Percentiles rank a stretch among this genome's conserved stretches.
phyloP scores from a whole-genome alignment of 1,284 basidiomycete genomes.

The Ustilago sp. region DNA sequence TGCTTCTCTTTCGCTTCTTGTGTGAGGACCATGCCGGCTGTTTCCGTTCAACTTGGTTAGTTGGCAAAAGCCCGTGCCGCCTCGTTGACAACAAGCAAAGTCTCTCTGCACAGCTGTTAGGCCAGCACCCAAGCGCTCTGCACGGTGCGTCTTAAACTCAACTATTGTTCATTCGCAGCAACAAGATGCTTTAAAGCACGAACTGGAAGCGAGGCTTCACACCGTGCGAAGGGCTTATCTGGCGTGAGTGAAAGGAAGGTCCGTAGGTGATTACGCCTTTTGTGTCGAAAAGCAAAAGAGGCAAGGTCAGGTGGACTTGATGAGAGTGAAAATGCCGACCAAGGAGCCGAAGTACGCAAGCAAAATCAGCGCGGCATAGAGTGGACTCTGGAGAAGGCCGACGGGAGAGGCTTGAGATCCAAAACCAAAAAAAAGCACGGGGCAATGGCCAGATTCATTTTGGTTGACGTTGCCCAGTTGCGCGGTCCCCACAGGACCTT shows the following conservation, averaged over 20 bases:
- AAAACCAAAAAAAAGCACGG: slow-evolving; percentile 12
- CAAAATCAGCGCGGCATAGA: not conserved
- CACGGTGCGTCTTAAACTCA: not conserved
- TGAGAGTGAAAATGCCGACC: not conserved
- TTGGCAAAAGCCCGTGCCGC: too few species aligned
- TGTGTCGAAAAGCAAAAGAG: slow-evolving; percentile 2
- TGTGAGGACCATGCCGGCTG: not conserved
- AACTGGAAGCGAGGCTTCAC: not conserved
- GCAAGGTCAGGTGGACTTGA: slow-evolving; percentile 19
- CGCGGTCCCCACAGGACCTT: slow-evolving; percentile 1
- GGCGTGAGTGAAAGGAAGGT: not conserved
- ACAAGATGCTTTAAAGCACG: not conserved
- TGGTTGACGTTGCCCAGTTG: not conserved
- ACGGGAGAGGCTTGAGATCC: slow-evolving; percentile 1
- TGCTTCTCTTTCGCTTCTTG: not conserved
- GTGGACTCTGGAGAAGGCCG: slow-evolving; percentile 7
- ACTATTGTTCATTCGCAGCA: not conserved
- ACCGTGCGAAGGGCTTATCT: slow-evolving; percentile 8
- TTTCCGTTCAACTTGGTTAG: not conserved
- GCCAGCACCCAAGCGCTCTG: not conserved
- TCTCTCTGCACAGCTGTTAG: not conserved
- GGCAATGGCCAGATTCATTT: slow-evolving; percentile 1
- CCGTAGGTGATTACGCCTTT: slow-evolving; percentile 1
- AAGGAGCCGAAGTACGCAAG: slow-evolving; percentile 11
- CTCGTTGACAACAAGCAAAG: not conserved